These are phyloP conservation scores for Arxiozyma bovina DNA, from an alignment of 1,139 yeast species.

Conservation along the genomic window DNA sequence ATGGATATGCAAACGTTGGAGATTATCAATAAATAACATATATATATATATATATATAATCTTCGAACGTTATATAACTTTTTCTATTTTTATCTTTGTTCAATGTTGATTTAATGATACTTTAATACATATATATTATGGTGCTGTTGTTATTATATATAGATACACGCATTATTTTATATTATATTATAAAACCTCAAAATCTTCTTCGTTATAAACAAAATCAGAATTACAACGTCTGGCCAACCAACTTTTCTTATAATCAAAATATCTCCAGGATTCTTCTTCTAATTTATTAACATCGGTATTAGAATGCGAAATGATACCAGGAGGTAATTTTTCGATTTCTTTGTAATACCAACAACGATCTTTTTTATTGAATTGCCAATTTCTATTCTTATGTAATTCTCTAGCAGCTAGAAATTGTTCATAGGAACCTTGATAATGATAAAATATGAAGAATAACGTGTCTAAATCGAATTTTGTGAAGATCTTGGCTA, in stretches of 20 bases:
- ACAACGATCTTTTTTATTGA: slow-evolving; percentile 63
- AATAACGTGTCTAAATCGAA: slow-evolving; percentile 84
- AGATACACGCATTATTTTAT: slow-evolving; percentile 7
- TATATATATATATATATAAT: neutral
- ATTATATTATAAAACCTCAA: slow-evolving; percentile 36
- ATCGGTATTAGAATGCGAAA: neutral
- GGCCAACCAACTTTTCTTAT: slow-evolving; percentile 81
- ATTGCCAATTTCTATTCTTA: slow-evolving; percentile 73
- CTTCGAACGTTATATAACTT: neutral
- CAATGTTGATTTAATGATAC: neutral
- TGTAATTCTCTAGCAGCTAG: slow-evolving; percentile 79
- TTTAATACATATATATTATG: too few relatives aligned
- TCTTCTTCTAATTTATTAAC: slow-evolving; percentile 36
- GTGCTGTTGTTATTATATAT: neutral
- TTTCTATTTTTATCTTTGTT: neutral
- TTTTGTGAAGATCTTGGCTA: slow-evolving; percentile 48
- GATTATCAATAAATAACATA: too few relatives aligned
- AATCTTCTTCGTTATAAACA: slow-evolving; percentile 44
- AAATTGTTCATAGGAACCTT: slow-evolving; percentile 62
- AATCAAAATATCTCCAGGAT: slow-evolving; percentile 81
- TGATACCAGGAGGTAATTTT: slow-evolving; percentile 35
- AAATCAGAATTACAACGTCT: slow-evolving; percentile 42
- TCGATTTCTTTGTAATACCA: slow-evolving; percentile 74
- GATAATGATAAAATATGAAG: slow-evolving; percentile 78
- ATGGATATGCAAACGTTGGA: neutral